phyloP scores from a whole-genome alignment of 257 asterid species.

The Solanum pinnatisectum region DNA sequence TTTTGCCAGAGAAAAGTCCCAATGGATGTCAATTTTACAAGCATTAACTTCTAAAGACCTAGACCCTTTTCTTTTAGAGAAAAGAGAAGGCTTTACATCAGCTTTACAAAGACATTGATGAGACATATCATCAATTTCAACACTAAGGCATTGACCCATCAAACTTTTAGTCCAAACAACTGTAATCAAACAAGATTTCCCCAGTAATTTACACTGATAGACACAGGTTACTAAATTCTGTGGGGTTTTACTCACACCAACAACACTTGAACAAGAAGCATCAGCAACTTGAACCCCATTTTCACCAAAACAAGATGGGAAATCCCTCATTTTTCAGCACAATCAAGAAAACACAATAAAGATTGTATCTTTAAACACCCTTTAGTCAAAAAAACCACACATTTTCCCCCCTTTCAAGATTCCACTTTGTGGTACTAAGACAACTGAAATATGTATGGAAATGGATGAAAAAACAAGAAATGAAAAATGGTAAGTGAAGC shows the following conservation, averaged over 20 bases:
- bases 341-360: conserved; percentile 4
- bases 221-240: conserved; percentile 68
- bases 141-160: conserved; percentile 82
- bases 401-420: background rate
- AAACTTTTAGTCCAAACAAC: conserved; percentile 76
- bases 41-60: conserved; percentile 44
- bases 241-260: conserved; percentile 34
- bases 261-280: conserved; percentile 65
- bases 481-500: background rate
- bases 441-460: background rate
- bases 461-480: background rate
- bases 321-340: conserved; percentile 60
- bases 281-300: conserved; percentile 96
- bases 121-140: conserved; percentile 76
- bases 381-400: background rate
- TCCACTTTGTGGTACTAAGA: background rate
- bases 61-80: conserved; percentile 85
- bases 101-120: conserved; percentile 65
- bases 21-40: conserved; percentile 46
- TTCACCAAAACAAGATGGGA: conserved; percentile 94
- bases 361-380: background rate
- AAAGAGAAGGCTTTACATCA: conserved; percentile 81
- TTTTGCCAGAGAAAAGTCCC: conserved; percentile 80
- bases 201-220: conserved; percentile 57
- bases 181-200: conserved; percentile 56